Percentiles rank a stretch among this genome's conserved stretches.
These are phyloP conservation scores for Magnusiomyces tetraspermus DNA, from an alignment of 1,139 yeast genomes.

Conservation along the genomic window DNA sequence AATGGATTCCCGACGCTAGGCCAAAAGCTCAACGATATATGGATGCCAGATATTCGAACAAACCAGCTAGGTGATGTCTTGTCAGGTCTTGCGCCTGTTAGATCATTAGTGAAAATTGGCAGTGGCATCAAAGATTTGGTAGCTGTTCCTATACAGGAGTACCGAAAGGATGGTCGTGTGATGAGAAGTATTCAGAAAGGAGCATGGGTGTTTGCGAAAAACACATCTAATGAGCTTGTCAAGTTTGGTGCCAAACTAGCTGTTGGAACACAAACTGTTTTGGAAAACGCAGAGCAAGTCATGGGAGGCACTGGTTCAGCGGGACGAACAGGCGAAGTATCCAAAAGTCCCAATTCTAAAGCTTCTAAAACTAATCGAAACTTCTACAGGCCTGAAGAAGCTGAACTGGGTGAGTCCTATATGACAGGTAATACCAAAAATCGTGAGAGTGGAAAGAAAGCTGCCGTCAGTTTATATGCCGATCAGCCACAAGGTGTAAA, in stretches of 20 bases:
- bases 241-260: conserved; percentile 80
- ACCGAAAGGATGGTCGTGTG: conserved; percentile 60
- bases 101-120: conserved; percentile 69
- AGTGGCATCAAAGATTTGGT: conserved; percentile 68
- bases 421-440: not conserved
- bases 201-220: conserved; percentile 63
- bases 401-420: conserved; percentile 20
- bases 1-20: conserved; percentile 60
- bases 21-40: conserved; percentile 47
- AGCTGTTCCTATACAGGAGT: conserved; percentile 65
- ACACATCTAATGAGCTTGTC: conserved; percentile 72
- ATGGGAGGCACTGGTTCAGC: conserved; percentile 60
- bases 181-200: conserved; percentile 70
- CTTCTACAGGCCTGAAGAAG: conserved; percentile 7
- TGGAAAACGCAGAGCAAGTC: conserved; percentile 72
- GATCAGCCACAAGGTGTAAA: conserved; percentile 67
- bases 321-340: conserved; percentile 23
- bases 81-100: conserved; percentile 75
- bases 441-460: not conserved
- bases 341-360: not conserved
- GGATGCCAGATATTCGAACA: conserved; percentile 80
- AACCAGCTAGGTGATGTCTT: conserved; percentile 72
- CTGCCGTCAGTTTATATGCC: conserved; percentile 65
- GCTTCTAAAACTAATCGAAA: not conserved
- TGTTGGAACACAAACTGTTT: conserved; percentile 74